Percentiles rank a stretch among this genome's conserved stretches.
These are phyloP conservation scores for Aethionema arabicum DNA, from an alignment of 345 rosid genomes.

Conservation along the genomic window DNA sequence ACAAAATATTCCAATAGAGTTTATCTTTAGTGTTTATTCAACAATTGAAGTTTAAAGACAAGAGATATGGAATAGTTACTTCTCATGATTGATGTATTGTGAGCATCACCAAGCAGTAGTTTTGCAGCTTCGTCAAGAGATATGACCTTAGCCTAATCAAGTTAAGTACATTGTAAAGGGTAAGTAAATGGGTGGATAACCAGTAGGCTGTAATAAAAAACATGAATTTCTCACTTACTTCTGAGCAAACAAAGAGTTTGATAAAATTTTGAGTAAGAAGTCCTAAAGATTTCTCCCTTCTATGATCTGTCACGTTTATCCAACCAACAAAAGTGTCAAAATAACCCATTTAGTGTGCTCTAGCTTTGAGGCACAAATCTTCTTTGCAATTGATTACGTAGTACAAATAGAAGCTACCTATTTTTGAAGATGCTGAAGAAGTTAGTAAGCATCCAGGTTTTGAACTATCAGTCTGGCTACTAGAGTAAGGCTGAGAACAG, in stretches of 20 bases:
- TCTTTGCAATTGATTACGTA: neutral
- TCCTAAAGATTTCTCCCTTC: constrained; percentile 85
- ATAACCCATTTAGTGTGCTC: too few species aligned
- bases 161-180: constrained; percentile 10
- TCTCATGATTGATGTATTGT: constrained; percentile 68
- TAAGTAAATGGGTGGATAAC: constrained; percentile 5
- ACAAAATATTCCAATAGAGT: neutral
- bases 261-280: constrained; percentile 87
- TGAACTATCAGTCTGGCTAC: constrained; percentile 62
- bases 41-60: neutral
- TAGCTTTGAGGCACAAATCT: neutral
- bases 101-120: constrained; percentile 74
- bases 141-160: constrained; percentile 56
- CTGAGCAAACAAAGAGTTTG: constrained; percentile 75
- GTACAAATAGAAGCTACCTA: constrained; percentile 22
- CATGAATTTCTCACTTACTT: constrained; percentile 47
- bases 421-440: constrained; percentile 36
- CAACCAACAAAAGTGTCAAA: constrained; percentile 21
- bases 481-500: constrained; percentile 53
- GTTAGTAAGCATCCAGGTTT: constrained; percentile 44
- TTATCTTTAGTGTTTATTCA: neutral
- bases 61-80: constrained; percentile 44
- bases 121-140: constrained; percentile 84
- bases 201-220: neutral
- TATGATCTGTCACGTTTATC: constrained; percentile 48